These are phyloP conservation scores for Croton laevigatus DNA, from an alignment of 441 rosid species.

Conservation along the genomic window DNA sequence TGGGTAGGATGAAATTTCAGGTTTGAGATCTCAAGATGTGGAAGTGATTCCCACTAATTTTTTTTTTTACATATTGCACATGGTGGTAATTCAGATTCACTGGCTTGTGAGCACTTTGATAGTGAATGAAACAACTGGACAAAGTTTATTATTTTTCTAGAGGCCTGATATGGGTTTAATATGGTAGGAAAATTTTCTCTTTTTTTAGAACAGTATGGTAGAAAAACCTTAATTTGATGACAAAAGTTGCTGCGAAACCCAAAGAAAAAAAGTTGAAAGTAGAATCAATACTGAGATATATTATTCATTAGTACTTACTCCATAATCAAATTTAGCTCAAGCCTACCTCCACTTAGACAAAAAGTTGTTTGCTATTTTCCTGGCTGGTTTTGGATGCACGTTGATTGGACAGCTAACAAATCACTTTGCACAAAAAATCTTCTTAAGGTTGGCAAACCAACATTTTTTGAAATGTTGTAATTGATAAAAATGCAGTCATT, in stretches of 20 bases:
- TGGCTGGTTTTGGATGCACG: constrained; percentile 97
- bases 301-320: constrained; percentile 78
- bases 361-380: constrained; percentile 79
- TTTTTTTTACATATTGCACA: no score
- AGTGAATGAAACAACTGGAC: no score
- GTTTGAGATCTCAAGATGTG: no score
- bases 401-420: constrained; percentile 87
- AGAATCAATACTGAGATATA: constrained; percentile 94
- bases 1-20: no score
- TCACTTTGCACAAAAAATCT: constrained; percentile 62
- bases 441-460: constrained; percentile 55
- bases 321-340: constrained; percentile 68
- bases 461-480: constrained; percentile 76
- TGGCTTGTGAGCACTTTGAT: no score
- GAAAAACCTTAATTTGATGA: constrained; percentile 34
- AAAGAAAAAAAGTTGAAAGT: constrained; percentile 55
- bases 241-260: constrained; percentile 85
- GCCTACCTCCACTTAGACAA: constrained; percentile 80
- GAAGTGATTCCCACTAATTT: no score
- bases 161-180: no score
- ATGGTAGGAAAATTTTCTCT: no score
- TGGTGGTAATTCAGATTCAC: no score
- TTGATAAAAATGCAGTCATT: constrained; percentile 76
- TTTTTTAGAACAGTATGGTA: no score
- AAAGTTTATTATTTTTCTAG: no score